Evolutionary conservation across 208 protist genomes (phyloP), one percentile per base, ranked within the genome.

Genomic region (Leptomonas seymouri): DNA sequence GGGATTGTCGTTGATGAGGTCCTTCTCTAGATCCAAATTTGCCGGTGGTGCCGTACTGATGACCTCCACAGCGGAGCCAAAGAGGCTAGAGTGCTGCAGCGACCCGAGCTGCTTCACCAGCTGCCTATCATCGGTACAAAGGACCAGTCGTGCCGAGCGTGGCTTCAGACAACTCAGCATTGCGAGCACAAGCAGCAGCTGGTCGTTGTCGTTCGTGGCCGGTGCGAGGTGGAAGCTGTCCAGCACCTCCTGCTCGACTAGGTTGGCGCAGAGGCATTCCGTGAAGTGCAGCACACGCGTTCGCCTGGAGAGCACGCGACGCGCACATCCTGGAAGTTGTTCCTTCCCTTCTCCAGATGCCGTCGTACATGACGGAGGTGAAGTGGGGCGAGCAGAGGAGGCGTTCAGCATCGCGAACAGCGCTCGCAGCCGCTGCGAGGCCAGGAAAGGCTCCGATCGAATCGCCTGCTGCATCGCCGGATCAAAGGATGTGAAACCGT

Each of bases 1-100:
- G 9, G 87, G 90, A 49, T 89, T 95, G 70, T 93, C 90, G 66
- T 95, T 60, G 23, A 95, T 67, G n/a, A 93, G 68, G 28, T 72
- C 59, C 12, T 56, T 71, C 9, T 82, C 75, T 28, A 81, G 16
- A 27, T 86, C 74, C 11, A 88, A 50, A n/a, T 79, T 61, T 23
- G 49, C 54, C 14, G 88, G 84, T 27, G 81, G 76, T 7, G 73
- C 78, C 14, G 91, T 89, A 27, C 75, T 74, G 20, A 91, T 73
- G 5, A 93, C 63, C 14, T 74, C 54, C 25, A 95, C 67, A 1
- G 83, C 36, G 2, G 58, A 71, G 25, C 66, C 48, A 65, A 89
- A 91, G n/a, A 88, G 68, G 54, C 54, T 42, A n/a, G 31, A 59
- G 34, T 36, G 15, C 27, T 39, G 50, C 49, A 59, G 31, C 36